Conservation (phyloP, 2,329 filamentous ascomycete genomes). For the Diaporthe vexans region DNA sequence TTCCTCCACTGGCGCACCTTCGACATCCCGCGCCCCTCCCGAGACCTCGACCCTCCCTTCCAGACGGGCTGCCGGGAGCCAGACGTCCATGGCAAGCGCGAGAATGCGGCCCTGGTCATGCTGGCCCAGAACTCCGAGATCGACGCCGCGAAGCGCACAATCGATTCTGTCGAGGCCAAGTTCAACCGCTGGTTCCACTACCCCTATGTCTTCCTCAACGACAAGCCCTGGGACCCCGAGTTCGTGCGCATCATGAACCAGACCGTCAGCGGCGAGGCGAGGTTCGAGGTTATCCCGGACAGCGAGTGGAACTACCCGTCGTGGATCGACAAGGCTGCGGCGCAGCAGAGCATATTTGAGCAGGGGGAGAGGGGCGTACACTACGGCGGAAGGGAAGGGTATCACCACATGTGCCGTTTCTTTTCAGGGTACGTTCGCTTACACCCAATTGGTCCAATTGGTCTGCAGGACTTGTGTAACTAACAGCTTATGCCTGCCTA, state of each 20-base stretch:
- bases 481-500: constrained; percentile 7
- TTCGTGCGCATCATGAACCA: constrained; percentile 56
- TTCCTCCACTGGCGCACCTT: constrained; percentile 53
- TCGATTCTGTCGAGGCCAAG: constrained; percentile 57
- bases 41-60: constrained; percentile 57
- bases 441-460: not conserved
- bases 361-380: constrained; percentile 51
- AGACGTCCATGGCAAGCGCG: constrained; percentile 50
- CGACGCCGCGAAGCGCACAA: constrained; percentile 54
- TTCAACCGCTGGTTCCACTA: constrained; percentile 64
- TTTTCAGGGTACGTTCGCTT: constrained; percentile 57
- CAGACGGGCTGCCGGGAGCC: constrained; percentile 57
- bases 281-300: constrained; percentile 58
- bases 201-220: constrained; percentile 62
- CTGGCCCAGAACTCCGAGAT: constrained; percentile 61
- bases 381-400: constrained; percentile 57
- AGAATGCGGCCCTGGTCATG: constrained; percentile 62
- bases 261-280: constrained; percentile 53
- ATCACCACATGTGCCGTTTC: constrained; percentile 56
- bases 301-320: constrained; percentile 58
- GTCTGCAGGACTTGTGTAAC: not conserved
- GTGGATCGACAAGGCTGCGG: constrained; percentile 45
- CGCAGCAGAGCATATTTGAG: constrained; percentile 44
- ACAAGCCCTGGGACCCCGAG: constrained; percentile 56
- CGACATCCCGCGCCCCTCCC: constrained; percentile 51